Evolutionary conservation across 2,329 filamentous ascomycete genomes (phyloP).

Genomic region (Pseudogymnoascus sp.): DNA sequence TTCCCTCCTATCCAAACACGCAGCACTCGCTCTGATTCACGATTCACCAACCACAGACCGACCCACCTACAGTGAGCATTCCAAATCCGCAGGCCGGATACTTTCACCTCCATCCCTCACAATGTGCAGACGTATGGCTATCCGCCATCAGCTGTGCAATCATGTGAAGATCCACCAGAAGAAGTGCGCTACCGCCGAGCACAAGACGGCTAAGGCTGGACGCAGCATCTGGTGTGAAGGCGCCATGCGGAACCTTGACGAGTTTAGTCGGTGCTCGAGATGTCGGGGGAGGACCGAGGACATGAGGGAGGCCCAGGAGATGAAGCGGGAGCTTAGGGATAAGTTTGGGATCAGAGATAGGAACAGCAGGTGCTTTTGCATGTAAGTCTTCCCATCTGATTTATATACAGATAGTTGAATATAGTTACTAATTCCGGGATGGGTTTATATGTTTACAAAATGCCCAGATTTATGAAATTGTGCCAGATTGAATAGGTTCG

Average conservation of each 20-base stretch:
- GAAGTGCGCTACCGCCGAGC: background rate
- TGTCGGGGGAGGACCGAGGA: background rate
- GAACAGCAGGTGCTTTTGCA: background rate
- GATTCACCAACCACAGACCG: background rate
- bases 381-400: background rate
- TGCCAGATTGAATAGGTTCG: background rate
- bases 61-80: background rate
- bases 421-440: background rate
- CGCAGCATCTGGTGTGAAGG: slow-evolving; percentile 1
- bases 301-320: background rate
- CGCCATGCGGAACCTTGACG: background rate
- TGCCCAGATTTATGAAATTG: background rate
- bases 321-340: background rate
- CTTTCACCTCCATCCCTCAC: background rate
- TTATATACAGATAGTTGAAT: background rate
- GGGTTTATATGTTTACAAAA: background rate
- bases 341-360: background rate
- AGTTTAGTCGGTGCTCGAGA: background rate
- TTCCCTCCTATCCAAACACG: background rate
- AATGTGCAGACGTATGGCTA: background rate
- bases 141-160: background rate
- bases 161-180: background rate
- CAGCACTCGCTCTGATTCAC: background rate
- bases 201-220: background rate
- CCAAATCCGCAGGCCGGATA: background rate